A percentile compares a stretch with the other conserved stretches of the same genome.
Evolutionary conservation across 108 stramenopile genomes (phyloP).

Genomic region (Fistulifera solaris): DNA sequence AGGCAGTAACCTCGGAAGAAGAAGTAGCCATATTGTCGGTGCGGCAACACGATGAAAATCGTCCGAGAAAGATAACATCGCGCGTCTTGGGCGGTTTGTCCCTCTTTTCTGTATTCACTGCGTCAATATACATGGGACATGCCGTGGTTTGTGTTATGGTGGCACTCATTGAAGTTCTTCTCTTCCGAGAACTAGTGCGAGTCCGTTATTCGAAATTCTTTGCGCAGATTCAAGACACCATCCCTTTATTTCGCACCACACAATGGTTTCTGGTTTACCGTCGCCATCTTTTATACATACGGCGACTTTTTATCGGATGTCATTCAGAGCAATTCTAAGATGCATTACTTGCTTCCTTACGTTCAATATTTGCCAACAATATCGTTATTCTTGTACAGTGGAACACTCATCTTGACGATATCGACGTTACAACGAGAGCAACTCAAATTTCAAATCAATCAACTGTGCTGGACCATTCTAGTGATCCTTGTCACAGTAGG

Average conservation of each 20-base stretch:
- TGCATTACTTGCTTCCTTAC: slow-evolving; percentile 50
- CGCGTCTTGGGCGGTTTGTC: no score
- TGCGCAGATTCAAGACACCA: slow-evolving; percentile 66
- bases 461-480: slow-evolving; percentile 93
- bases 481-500: slow-evolving; percentile 88
- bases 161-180: slow-evolving; percentile 51
- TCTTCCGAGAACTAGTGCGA: slow-evolving; percentile 93
- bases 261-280: slow-evolving; percentile 97
- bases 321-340: slow-evolving; percentile 51
- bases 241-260: slow-evolving; percentile 94
- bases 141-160: slow-evolving; percentile 77
- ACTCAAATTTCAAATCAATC: slow-evolving; percentile 93
- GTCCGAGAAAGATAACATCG: no score
- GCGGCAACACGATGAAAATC: no score
- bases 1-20: no score
- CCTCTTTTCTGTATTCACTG: slow-evolving; percentile 38
- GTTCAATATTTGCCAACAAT: slow-evolving; percentile 50
- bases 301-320: slow-evolving; percentile 59
- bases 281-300: slow-evolving; percentile 88
- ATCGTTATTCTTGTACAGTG: slow-evolving; percentile 73
- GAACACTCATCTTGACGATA: slow-evolving; percentile 87
- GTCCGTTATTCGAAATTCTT: slow-evolving; percentile 85
- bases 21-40: no score
- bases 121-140: slow-evolving; percentile 54
- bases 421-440: slow-evolving; percentile 84